phyloP scores from a whole-genome alignment of 192 early-diverging fungal species.

The Cetraspora pellucida region DNA sequence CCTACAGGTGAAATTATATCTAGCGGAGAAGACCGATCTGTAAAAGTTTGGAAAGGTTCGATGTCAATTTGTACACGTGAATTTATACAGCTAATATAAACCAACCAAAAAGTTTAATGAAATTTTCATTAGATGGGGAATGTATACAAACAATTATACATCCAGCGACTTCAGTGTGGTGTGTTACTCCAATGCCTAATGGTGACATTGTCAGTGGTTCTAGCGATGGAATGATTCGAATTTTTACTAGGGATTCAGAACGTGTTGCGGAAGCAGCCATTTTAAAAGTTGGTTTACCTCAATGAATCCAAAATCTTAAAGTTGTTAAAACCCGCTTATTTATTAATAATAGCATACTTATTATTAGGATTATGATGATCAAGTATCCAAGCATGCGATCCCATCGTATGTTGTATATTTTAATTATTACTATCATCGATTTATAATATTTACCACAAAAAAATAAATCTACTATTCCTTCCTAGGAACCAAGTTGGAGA shows the following conservation, averaged over 20 bases:
- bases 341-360: not conserved
- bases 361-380: constrained; percentile 51
- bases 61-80: not conserved
- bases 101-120: not conserved
- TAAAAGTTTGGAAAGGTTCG: constrained; percentile 78
- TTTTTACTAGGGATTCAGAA: constrained; percentile 72
- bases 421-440: too few species aligned
- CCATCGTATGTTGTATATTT: constrained; percentile 51
- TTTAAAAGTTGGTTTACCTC: constrained; percentile 33
- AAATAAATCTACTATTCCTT: not conserved
- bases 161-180: constrained; percentile 93
- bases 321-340: not conserved
- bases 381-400: constrained; percentile 60
- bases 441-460: not conserved
- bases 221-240: constrained; percentile 78
- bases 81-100: not conserved
- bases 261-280: constrained; percentile 62
- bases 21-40: constrained; percentile 90
- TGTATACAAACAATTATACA: constrained; percentile 82
- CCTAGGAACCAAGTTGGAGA: constrained; percentile 80
- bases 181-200: constrained; percentile 72
- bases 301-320: too few species aligned
- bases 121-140: constrained; percentile 51
- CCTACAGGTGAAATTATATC: constrained; percentile 81
- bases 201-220: constrained; percentile 84